Conservation (phyloP, 2,329 filamentous ascomycete species). For the Pyrenochaeta sp. region DNA sequence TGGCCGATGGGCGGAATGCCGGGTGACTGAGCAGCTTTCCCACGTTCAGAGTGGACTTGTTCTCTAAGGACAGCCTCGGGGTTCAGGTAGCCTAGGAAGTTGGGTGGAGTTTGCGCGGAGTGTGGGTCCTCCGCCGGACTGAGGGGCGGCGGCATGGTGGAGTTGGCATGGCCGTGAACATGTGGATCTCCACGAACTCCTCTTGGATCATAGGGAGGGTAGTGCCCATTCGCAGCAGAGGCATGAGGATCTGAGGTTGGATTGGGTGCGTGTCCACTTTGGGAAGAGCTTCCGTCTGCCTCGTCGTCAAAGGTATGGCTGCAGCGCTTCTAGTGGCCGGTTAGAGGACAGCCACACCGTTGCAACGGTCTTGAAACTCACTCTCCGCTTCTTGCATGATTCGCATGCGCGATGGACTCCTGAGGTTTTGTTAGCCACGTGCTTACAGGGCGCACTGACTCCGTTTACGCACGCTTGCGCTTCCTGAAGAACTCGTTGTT, state of each 20-base stretch:
- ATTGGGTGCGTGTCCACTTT: constrained; percentile 45
- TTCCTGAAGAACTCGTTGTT: constrained; percentile 56
- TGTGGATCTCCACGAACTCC: constrained; percentile 31
- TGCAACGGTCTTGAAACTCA: constrained; percentile 27
- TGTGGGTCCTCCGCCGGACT: constrained; percentile 41
- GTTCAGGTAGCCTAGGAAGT: constrained; percentile 57
- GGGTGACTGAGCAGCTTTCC: constrained; percentile 40
- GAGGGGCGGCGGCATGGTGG: constrained; percentile 43
- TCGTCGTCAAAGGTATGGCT: constrained; percentile 53
- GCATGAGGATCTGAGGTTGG: constrained; percentile 39
- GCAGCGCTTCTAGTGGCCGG: constrained; percentile 50
- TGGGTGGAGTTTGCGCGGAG: constrained; percentile 45
- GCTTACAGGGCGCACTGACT: constrained; percentile 23
- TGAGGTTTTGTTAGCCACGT: constrained; percentile 36
- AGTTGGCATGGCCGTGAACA: constrained; percentile 33
- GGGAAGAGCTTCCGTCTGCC: constrained; percentile 48
- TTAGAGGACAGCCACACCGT: constrained; percentile 26
- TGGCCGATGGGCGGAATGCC: constrained; percentile 43
- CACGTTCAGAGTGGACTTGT: constrained; percentile 47
- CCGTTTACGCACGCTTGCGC: constrained; percentile 48
- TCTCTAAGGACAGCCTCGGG: constrained; percentile 58
- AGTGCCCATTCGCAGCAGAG: constrained; percentile 28
- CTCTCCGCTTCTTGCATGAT: constrained; percentile 55
- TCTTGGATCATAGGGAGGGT: constrained; percentile 37
- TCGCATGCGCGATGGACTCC: constrained; percentile 55